Conservation (phyloP, 2,329 filamentous ascomycete genomes). For the Xylaria sp. region DNA sequence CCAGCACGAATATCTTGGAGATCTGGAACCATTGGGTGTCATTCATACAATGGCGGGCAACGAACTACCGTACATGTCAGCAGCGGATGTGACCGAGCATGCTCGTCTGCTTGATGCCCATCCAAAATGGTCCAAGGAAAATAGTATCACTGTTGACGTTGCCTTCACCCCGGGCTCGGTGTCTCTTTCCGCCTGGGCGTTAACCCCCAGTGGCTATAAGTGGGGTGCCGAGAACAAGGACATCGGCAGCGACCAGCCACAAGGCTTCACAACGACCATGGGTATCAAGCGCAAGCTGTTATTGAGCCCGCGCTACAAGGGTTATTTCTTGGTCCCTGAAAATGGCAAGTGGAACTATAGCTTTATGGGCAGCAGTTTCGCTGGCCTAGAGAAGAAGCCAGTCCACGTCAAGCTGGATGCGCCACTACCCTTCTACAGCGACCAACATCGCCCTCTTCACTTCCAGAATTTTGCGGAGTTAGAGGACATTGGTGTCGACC, state of each 20-base stretch:
- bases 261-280: constrained; percentile 91
- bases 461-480: constrained; percentile 98
- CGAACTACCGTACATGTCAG: constrained; percentile 95
- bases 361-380: constrained; percentile 94
- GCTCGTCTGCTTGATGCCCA: constrained; percentile 89
- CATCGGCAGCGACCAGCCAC: constrained; percentile 88
- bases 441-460: constrained; percentile 90
- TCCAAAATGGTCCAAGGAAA: constrained; percentile 81
- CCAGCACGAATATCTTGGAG: constrained; percentile 88
- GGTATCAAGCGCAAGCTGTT: constrained; percentile 95
- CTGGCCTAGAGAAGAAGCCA: constrained; percentile 87
- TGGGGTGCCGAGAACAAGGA: constrained; percentile 98
- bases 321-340: constrained; percentile 96
- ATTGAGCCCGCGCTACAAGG: constrained; percentile 90
- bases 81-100: constrained; percentile 93
- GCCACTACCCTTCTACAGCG: constrained; percentile 89
- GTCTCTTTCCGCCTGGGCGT: constrained; percentile 90
- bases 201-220: constrained; percentile 92
- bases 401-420: constrained; percentile 95
- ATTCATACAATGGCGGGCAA: constrained; percentile 97
- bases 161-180: constrained; percentile 97
- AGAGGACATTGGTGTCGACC: constrained; percentile 96
- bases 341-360: constrained; percentile 95
- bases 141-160: constrained; percentile 93
- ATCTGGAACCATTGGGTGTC: constrained; percentile 89